phyloP scores from a whole-genome alignment of 208 protist species.

The Acanthamoeba lenticulata region DNA sequence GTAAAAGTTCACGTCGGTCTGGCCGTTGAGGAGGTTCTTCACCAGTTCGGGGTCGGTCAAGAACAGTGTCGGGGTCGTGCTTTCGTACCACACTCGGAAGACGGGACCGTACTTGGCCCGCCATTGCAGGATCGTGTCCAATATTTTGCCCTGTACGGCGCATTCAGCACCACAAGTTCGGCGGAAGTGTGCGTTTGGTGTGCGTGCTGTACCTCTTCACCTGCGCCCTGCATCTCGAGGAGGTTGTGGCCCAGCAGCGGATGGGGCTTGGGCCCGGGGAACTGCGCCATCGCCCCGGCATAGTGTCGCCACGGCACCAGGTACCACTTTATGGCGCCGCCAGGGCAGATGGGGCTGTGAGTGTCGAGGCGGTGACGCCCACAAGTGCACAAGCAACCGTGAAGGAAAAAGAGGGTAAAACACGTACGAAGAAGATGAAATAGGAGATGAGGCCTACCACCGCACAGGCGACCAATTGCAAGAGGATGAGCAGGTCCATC shows the following conservation, averaged over 20 bases:
- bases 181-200: background rate
- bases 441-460: no score
- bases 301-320: background rate
- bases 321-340: no score
- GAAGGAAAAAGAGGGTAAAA: no score
- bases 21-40: background rate
- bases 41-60: conserved; percentile 1
- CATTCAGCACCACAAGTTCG: background rate
- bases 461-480: no score
- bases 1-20: background rate
- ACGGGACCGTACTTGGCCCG: background rate
- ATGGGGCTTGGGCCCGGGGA: background rate
- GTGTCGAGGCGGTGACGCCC: no score
- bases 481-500: no score
- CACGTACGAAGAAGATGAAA: no score
- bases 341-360: no score
- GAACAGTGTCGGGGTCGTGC: background rate
- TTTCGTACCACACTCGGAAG: background rate
- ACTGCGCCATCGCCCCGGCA: background rate
- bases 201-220: background rate
- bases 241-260: conserved; percentile 3
- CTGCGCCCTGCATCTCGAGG: background rate
- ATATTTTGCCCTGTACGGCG: background rate
- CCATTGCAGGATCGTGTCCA: conserved; percentile 2
- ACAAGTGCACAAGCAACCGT: no score